Base-by-base conservation (phyloP, 169 alveolate genomes). In the Ichthyophthirius multifiliis region DNA sequence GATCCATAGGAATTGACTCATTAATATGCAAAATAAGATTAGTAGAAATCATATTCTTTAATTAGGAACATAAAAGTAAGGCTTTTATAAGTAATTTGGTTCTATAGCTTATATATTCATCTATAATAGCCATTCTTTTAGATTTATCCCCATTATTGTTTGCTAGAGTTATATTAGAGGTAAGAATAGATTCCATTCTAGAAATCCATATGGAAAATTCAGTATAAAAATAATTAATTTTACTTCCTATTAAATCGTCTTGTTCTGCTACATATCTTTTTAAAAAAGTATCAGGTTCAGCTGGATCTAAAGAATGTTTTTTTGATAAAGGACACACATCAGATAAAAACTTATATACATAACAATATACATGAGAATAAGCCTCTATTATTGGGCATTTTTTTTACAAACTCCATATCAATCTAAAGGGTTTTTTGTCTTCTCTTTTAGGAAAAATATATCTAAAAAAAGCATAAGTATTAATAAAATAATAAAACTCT, bases 251-350 rank as follows among this genome's bases (percentile, higher is more conserved):
- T 15, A 46, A 16, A 5, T 43, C 73, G 37, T 80, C 86, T 16
- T 44, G 32, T 43, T 65, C 47, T 13, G 65, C n/a, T 5, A 80
- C 43, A 48, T 44, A 80, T 10, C 6, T 6, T 0, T 30, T 16
- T 31, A 74, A n/a, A 37, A 43, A 67, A 6, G 5, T 15, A 1
- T 65, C 75, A 12, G 90, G 87, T 10, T 85, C 90, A 74, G 78
- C 79, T 1, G 90, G 90, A 32, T 85, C 90, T 43, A 85, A 32
- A 4, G 90, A 45, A 15, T 18, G 3, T 18, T 65, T 73, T 75
- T 85, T 85, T 32, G 47, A 39, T 18, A 83, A 65, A 10, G 90
- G 90, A 74, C 87, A 43, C 1, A 74, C 76, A 39, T 85, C 65
- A 80, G 47, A 62, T 34, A 85, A 63, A 20, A 85, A 83, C 74